Evolutionary conservation across 1,284 basidiomycete genomes (phyloP).

Genomic region (Ganoderma lingzhi): DNA sequence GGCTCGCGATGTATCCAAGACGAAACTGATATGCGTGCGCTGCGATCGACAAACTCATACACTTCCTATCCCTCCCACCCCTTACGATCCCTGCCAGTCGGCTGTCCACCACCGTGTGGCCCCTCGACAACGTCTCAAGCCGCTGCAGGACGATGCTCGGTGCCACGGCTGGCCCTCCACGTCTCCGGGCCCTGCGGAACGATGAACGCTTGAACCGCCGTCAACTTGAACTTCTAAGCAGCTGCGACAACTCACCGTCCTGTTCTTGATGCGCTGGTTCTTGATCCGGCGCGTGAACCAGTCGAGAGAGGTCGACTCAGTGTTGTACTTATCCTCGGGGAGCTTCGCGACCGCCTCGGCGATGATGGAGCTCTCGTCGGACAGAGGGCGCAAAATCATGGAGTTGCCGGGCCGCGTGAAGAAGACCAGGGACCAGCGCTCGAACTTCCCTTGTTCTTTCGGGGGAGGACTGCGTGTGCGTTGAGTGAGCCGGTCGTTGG

Average conservation of each 20-base stretch:
- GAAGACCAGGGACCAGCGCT: constrained; percentile 49
- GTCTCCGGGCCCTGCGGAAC: not conserved
- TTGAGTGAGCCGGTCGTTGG: not conserved
- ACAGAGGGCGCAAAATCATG: constrained; percentile 37
- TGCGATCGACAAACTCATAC: too few species aligned
- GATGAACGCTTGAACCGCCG: not conserved
- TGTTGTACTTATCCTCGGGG: constrained; percentile 32
- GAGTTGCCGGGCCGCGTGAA: constrained; percentile 47
- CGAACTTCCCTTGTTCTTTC: constrained; percentile 41
- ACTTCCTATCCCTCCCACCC: too few species aligned
- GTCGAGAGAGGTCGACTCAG: constrained; percentile 39
- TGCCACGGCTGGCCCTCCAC: not conserved
- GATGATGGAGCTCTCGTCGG: constrained; percentile 38
- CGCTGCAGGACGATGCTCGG: not conserved
- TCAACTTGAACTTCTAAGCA: not conserved
- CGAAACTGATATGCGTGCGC: constrained; percentile 8
- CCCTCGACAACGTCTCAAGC: not conserved
- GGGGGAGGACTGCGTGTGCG: constrained; percentile 38
- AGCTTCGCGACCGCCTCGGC: constrained; percentile 38
- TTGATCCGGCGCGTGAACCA: constrained; percentile 44
- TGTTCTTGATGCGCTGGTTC: constrained; percentile 41
- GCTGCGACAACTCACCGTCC: constrained; percentile 29
- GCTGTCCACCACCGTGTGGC: constrained; percentile 11
- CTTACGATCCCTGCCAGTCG: too few species aligned
- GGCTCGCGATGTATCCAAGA: not conserved